These are phyloP conservation scores for Beauveria scarabaeidicola DNA, from an alignment of 2,329 filamentous ascomycete genomes.

Conservation along the genomic window DNA sequence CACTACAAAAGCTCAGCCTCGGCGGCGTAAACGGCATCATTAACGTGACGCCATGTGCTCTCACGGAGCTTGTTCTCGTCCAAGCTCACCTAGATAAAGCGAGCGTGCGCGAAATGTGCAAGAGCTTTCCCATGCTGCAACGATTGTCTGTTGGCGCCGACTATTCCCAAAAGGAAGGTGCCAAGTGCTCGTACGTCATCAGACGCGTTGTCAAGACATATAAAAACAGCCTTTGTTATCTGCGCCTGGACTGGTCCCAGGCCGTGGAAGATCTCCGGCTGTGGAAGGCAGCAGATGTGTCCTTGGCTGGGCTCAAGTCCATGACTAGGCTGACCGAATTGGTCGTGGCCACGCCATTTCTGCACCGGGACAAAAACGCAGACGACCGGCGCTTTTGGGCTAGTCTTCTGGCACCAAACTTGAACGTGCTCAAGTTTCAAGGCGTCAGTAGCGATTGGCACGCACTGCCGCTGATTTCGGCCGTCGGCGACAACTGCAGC, in stretches of 20 bases:
- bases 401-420: not conserved
- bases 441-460: not conserved
- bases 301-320: not conserved
- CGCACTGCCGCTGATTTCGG: not conserved
- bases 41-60: not conserved
- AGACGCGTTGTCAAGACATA: not conserved
- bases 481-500: not conserved
- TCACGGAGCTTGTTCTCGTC: not conserved
- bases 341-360: not conserved
- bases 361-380: not conserved
- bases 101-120: not conserved
- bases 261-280: accelerated
- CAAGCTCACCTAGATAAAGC: not conserved
- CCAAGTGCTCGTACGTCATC: not conserved
- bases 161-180: not conserved
- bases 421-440: not conserved
- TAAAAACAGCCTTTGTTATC: not conserved
- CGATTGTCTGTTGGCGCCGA: not conserved
- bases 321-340: not conserved
- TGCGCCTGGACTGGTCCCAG: not conserved
- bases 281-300: not conserved
- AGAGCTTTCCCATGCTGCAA: not conserved
- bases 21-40: accelerated
- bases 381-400: not conserved
- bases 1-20: not conserved